Base-by-base conservation (phyloP, 2,329 filamentous ascomycete genomes). In the Talaromyces sp. region DNA sequence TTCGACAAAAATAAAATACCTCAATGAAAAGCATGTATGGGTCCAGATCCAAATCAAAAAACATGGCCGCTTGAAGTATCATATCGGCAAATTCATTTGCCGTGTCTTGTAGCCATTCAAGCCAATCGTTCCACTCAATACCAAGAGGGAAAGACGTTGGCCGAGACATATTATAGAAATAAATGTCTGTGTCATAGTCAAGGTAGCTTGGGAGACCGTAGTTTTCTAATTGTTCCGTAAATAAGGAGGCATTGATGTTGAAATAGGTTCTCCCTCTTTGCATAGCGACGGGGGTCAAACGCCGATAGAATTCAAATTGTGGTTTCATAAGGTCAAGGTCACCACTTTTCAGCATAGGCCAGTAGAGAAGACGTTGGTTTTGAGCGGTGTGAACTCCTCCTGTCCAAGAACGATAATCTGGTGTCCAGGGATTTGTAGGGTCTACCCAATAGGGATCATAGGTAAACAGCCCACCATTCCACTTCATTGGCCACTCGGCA, bases 1-100 rank as follows among this genome's bases (percentile, higher is more conserved):
- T 1, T 27, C 37, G 37, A 13, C 37, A 41, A 41, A 41, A 41
- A 41, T 41, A 7, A 41, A 11, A 41, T 41, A 41, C 37, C 37
- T 41, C 37, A 22, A 57, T 57, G 16, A 60, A 43, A n/a, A n/a
- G n/a, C n/a, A 13, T 19, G 6, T 22, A 60, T 4, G 57, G 35
- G 3, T 16, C n/a, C 1, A 60, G 22, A 22, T 60, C 39, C 5
- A 45, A 22, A 14, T 22, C 39, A n/a, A 14, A 19, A 31, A 45
- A 60, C 22, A 60, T 22, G 11, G 24, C 9, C 6, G 57, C 39
- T 22, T 60, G 57, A 5, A 60, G 39, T 5, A 60, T 47, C 39
- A 60, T 60, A 35, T 60, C 57, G 5, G 19, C 57, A 24, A 60
- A 60, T 35, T 60, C 57, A 31, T 60, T 60, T 11, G 57, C 57